Conservation (phyloP, 352 stramenopile genomes). For the Phytophthora brassicae region DNA sequence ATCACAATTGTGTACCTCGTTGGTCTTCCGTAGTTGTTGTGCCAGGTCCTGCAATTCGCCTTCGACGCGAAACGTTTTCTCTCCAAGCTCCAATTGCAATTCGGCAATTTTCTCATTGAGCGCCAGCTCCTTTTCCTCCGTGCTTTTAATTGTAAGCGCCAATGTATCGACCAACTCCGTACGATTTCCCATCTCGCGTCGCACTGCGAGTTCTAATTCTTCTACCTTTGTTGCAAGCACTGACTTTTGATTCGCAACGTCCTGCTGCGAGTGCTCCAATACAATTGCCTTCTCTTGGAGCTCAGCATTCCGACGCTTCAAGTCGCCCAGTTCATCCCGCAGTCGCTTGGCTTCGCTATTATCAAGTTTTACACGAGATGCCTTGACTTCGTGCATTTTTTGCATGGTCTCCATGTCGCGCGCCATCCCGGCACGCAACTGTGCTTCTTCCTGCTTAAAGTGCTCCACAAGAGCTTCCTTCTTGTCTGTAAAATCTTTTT, state of each 20-base stretch:
- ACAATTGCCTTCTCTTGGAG: slow-evolving; percentile 48
- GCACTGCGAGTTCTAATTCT: slow-evolving; percentile 54
- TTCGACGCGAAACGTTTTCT: slow-evolving; percentile 70
- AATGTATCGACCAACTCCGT: slow-evolving; percentile 78
- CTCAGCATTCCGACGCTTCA: slow-evolving; percentile 40
- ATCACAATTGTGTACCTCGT: slow-evolving; percentile 47
- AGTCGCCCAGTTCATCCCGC: slow-evolving; percentile 43
- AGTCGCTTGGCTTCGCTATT: slow-evolving; percentile 54
- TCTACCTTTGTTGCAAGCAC: slow-evolving; percentile 48
- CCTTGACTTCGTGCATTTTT: slow-evolving; percentile 65
- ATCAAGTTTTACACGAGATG: slow-evolving; percentile 64
- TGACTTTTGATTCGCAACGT: slow-evolving; percentile 33
- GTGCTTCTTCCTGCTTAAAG: slow-evolving; percentile 66
- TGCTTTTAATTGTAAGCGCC: slow-evolving; percentile 54
- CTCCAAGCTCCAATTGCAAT: slow-evolving; percentile 56
- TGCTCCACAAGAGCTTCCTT: slow-evolving; percentile 61
- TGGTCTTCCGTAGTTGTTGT: slow-evolving; percentile 60
- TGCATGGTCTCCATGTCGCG: slow-evolving; percentile 71
- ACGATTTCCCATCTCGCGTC: slow-evolving; percentile 63
- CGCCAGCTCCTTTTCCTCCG: slow-evolving; percentile 52
- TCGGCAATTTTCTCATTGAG: slow-evolving; percentile 44
- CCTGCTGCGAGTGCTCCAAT: slow-evolving; percentile 47
- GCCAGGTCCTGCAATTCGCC: slow-evolving; percentile 56
- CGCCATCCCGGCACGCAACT: slow-evolving; percentile 57
- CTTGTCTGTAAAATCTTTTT: slow-evolving; percentile 61